Evolutionary conservation across 192 early-diverging fungal genomes (phyloP), one percentile per base, ranked within the genome.

Genomic region (Coemansia biformis): DNA sequence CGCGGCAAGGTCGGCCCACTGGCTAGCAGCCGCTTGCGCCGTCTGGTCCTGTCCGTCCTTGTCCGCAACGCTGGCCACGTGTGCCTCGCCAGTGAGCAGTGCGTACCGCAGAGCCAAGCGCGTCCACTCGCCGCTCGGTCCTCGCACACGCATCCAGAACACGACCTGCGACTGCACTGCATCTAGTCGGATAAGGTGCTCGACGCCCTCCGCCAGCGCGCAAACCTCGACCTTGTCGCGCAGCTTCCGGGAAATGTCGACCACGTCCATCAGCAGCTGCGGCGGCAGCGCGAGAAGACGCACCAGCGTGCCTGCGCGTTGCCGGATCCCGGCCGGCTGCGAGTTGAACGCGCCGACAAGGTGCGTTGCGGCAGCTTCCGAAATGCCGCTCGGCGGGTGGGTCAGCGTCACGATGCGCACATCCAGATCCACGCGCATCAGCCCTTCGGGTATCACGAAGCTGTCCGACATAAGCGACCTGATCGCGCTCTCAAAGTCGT

Each of bases 401-500:
- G 55, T 56, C 49, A 73, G 47, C 21, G 69, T 62, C 39, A 73
- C 57, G 37, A 73, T 65, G 23, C 69, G 69, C 31, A 73, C 57
- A 18, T 65, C 63, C 24, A 64, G 44, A 18, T 61, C 63, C 7
- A 61, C 62, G 3, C 56, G 43, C 63, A 73, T 61, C 31, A 73
- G 46, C 23, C 57, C 54, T 0, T 39, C 19, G 1, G 69, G 69
- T 3, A 73, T 47, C 0, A 30, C 44, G 37, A 56, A 73, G 37
- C 57, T 41, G 16, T 59, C 69, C 7, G 53, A 38, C 52, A 72
- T 31, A 8, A 66, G 5, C 16, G 46, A 22, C 33, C 31, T 14
- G 14, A 54, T 32, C n/a, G 36, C 33, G 11, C n/a, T 38, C 40
- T 32, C 51, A 12, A 54, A 54, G 13, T 56, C 45, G 9, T 38